Percentiles rank a stretch among this genome's conserved stretches.
Conservation (phyloP, 2,329 filamentous ascomycete species). For the Allantophomopsis cytisporea region DNA sequence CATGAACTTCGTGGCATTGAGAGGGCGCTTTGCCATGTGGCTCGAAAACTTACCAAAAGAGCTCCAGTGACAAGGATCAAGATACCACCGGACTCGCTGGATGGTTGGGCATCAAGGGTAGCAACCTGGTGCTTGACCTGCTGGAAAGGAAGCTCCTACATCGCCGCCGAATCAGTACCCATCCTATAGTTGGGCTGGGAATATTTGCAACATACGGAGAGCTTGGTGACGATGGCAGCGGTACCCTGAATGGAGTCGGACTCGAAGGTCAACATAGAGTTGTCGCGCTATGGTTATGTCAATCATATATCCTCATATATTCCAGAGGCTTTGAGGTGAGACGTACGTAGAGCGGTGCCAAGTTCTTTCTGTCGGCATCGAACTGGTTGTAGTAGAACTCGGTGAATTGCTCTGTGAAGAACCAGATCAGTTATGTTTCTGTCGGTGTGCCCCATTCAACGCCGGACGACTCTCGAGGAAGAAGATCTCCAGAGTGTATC, state of each 20-base stretch:
- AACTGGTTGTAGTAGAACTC: conserved; percentile 85
- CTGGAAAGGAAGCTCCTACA: conserved; percentile 63
- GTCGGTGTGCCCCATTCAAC: no score
- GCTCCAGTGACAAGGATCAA: conserved; percentile 81
- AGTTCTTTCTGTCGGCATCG: conserved; percentile 52
- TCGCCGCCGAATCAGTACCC: conserved; percentile 1
- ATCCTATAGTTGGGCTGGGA: no score
- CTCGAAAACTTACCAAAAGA: conserved; percentile 50
- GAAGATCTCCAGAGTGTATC: background rate
- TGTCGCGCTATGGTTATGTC: conserved; percentile 42
- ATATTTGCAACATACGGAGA: conserved; percentile 42
- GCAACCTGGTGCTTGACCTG: conserved; percentile 67
- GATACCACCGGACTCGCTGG: conserved; percentile 52
- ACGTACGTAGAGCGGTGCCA: conserved; percentile 71
- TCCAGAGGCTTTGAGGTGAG: background rate
- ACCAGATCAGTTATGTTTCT: conserved; percentile 7
- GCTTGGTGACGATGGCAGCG: conserved; percentile 62
- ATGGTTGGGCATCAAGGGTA: conserved; percentile 76
- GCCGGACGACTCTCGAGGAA: background rate
- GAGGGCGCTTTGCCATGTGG: no score
- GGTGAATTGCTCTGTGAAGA: conserved; percentile 65
- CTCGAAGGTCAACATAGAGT: conserved; percentile 94
- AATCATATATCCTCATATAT: background rate
- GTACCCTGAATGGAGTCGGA: conserved; percentile 50
- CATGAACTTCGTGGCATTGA: no score